Conservation (phyloP, 2,329 filamentous ascomycete species). For the Trichophyton simii region DNA sequence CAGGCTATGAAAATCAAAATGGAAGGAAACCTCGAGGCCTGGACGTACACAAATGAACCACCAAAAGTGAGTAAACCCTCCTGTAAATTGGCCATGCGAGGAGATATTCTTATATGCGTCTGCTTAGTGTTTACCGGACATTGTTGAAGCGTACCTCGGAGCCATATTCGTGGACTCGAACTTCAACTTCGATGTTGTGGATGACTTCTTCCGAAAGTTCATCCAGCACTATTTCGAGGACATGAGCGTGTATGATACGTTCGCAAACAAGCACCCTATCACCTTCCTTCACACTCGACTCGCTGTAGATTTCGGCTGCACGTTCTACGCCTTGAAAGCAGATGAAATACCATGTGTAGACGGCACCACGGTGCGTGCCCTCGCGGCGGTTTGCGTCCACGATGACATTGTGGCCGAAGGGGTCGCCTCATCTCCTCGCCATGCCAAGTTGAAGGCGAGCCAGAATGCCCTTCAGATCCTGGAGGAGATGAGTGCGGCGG, state of each 20-base stretch:
- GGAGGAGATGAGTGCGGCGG: constrained; percentile 39
- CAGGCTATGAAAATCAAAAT: constrained; percentile 22
- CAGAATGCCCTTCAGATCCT: constrained; percentile 30
- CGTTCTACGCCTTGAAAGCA: constrained; percentile 39
- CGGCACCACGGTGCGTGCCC: constrained; percentile 39
- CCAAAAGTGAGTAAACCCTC: constrained; percentile 26
- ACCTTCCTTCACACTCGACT: constrained; percentile 58
- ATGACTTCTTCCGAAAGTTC: constrained; percentile 62
- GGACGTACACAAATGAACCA: constrained; percentile 30
- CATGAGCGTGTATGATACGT: constrained; percentile 77
- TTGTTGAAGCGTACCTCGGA: constrained; percentile 78
- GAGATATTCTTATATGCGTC: constrained; percentile 26
- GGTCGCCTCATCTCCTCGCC: constrained; percentile 51
- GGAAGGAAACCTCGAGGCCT: constrained; percentile 29
- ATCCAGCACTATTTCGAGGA: constrained; percentile 70
- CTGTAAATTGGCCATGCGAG: neutral
- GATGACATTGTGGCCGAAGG: constrained; percentile 51
- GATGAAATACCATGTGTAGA: constrained; percentile 35
- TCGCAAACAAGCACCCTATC: constrained; percentile 74
- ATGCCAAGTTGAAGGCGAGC: constrained; percentile 53
- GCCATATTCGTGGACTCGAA: constrained; percentile 82
- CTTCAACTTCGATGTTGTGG: constrained; percentile 63
- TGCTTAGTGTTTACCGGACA: constrained; percentile 56
- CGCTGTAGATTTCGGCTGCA: constrained; percentile 53
- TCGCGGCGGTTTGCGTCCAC: constrained; percentile 68